Percentiles rank a stretch among this genome's conserved stretches.
Conservation (phyloP, 2,329 filamentous ascomycete species). For the Colletotrichum godetiae region DNA sequence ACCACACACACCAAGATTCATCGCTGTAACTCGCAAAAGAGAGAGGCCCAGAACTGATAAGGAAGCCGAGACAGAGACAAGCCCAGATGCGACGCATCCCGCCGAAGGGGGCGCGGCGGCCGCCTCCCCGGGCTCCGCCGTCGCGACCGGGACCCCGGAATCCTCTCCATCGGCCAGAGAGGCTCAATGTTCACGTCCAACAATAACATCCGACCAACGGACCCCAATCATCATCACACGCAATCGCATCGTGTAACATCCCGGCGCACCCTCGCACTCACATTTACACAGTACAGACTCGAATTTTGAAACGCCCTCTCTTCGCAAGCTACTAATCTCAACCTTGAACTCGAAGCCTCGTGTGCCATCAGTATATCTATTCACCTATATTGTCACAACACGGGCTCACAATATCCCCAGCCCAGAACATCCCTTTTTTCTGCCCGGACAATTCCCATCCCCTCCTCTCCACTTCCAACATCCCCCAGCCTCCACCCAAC, state of each 20-base stretch:
- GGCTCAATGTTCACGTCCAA: background rate
- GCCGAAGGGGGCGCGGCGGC: background rate
- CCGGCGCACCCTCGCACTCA: background rate
- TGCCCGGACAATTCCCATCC: too few relatives aligned
- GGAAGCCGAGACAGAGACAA: background rate
- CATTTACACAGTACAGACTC: background rate
- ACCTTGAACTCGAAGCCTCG: too few relatives aligned
- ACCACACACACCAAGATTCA: too few relatives aligned
- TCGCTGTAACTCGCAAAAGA: too few relatives aligned
- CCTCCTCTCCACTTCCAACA: background rate
- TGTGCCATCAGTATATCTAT: too few relatives aligned
- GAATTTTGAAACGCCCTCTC: background rate
- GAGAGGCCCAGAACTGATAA: background rate
- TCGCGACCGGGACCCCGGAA: conserved; percentile 19
- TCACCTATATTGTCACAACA: too few relatives aligned
- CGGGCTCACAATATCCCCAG: too few relatives aligned
- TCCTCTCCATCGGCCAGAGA: background rate
- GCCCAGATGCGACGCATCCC: background rate
- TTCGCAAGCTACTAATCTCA: background rate
- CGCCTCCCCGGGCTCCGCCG: conserved; percentile 5
- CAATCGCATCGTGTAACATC: background rate
- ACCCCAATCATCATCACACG: background rate
- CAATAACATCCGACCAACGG: background rate
- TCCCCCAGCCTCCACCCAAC: background rate
- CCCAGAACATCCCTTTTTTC: background rate